Base-by-base conservation (phyloP, 169 alveolate genomes). In the Cryptosporidium felis region DNA sequence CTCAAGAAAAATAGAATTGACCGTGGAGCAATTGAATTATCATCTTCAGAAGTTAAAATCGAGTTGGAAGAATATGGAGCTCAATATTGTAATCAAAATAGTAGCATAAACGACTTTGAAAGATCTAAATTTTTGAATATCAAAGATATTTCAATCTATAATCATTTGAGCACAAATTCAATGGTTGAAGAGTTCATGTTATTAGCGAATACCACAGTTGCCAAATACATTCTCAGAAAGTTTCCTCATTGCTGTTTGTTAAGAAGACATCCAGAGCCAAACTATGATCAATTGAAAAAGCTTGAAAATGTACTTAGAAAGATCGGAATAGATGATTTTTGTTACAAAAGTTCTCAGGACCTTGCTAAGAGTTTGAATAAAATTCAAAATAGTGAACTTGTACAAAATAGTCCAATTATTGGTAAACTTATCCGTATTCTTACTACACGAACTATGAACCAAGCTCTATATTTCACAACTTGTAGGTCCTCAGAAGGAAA, bases 131-230 rank as follows among this genome's bases (percentile, higher is more conserved):
- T 34, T 49, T 9, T 56, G 30, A 74, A 74, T 53, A 23, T 74
- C 23, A 74, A 74, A 56, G 34, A 23, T 5, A 59, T 74, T 0
- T 53, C 49, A 30, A 30, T 36, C 46, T 74, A 89, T 65, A 30
- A 26, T 26, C 47, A 59, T 32, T 26, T 82, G 41, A 49, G 59
- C 41, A 80, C 91, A 26, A 93, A 94, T 80, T 91, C 93, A 23
- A 82, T 94, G 91, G 97, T 97, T 58, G 99, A 98, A 91, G 99
- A 98, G 91, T 97, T 97, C 91, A 98, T 98, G 99, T 93, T 98
- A 67, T 89, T 98, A 80, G 99, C 99, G 3, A 98, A 98, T 90
- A 91, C 95, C 40, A 91, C 99, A 16, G 99, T 98, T 28, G 99
- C 99, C 5, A 92, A 89, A 62, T 93, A 95, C 79, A 94, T 95